Conservation (phyloP, 495 filamentous ascomycete species). For the Tuber brumale region DNA sequence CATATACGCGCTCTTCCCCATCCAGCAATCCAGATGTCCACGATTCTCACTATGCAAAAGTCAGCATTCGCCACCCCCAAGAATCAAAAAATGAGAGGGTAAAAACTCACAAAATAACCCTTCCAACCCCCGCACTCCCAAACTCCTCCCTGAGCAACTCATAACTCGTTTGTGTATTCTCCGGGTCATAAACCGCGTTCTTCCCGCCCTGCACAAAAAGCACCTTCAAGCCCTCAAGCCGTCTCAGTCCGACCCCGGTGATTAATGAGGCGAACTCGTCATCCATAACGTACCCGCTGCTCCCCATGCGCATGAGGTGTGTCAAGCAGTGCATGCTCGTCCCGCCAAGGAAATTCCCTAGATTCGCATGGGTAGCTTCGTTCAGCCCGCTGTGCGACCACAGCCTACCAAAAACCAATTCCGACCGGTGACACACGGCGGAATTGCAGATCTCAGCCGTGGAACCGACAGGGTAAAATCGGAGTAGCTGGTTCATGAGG, state of each 20-base stretch:
- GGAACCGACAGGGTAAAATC: conserved; percentile 54
- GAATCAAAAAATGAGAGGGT: background rate
- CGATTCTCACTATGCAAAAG: conserved; percentile 47
- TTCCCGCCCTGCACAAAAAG: conserved; percentile 54
- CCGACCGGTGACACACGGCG: conserved; percentile 55
- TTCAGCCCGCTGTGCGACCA: conserved; percentile 62
- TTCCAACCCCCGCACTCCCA: conserved; percentile 48
- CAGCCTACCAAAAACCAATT: conserved; percentile 56
- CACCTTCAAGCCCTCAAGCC: conserved; percentile 54
- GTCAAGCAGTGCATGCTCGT: conserved; percentile 56
- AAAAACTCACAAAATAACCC: conserved; percentile 47
- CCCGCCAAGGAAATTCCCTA: conserved; percentile 57
- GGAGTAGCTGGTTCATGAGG: conserved; percentile 52
- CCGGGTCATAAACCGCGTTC: conserved; percentile 56
- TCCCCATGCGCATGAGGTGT: conserved; percentile 55
- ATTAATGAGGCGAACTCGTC: conserved; percentile 47
- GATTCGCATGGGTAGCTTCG: conserved; percentile 56
- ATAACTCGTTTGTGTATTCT: conserved; percentile 54
- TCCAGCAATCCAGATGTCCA: conserved; percentile 63
- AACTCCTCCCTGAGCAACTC: conserved; percentile 53
- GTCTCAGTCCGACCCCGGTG: conserved; percentile 48
- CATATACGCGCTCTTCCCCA: conserved; percentile 56
- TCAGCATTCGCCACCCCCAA: background rate
- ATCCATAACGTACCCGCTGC: conserved; percentile 49
- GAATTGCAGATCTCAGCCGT: conserved; percentile 57